These are phyloP conservation scores for Pythium aristosporum DNA, from an alignment of 352 stramenopile species.

Conservation along the genomic window DNA sequence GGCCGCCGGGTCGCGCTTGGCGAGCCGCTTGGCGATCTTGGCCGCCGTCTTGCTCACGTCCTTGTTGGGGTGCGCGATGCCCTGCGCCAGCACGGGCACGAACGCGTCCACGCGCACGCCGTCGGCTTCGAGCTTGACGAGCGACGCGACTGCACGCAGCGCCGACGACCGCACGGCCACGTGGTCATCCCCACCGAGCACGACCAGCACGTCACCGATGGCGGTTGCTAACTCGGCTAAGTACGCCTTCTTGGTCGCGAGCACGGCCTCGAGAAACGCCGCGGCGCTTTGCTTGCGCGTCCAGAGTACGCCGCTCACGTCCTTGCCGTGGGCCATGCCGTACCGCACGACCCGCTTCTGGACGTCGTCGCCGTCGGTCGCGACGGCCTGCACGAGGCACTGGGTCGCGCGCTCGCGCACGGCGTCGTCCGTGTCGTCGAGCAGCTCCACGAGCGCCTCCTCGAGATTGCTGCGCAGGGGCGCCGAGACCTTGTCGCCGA, in stretches of 20 bases:
- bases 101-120: conserved; percentile 39
- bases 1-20: conserved; percentile 61
- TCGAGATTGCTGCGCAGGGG: conserved; percentile 49
- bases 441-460: conserved; percentile 60
- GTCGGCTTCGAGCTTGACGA: conserved; percentile 53
- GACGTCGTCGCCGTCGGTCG: conserved; percentile 39
- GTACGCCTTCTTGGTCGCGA: conserved; percentile 43
- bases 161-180: conserved; percentile 53
- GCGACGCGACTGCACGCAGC: conserved; percentile 48
- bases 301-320: conserved; percentile 43
- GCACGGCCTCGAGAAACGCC: conserved; percentile 51
- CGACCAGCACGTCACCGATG: conserved; percentile 29
- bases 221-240: conserved; percentile 28
- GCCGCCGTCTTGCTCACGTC: conserved; percentile 72
- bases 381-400: conserved; percentile 62
- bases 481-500: conserved; percentile 71
- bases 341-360: conserved; percentile 44
- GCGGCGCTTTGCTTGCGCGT: conserved; percentile 64
- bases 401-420: conserved; percentile 65
- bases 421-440: conserved; percentile 63
- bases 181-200: conserved; percentile 65
- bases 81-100: conserved; percentile 57
- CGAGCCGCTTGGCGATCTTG: conserved; percentile 70
- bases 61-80: conserved; percentile 76
- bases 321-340: conserved; percentile 42